Evolutionary conservation across 2,329 filamentous ascomycete species (phyloP).

Genomic region (Macrophomina tecta): DNA sequence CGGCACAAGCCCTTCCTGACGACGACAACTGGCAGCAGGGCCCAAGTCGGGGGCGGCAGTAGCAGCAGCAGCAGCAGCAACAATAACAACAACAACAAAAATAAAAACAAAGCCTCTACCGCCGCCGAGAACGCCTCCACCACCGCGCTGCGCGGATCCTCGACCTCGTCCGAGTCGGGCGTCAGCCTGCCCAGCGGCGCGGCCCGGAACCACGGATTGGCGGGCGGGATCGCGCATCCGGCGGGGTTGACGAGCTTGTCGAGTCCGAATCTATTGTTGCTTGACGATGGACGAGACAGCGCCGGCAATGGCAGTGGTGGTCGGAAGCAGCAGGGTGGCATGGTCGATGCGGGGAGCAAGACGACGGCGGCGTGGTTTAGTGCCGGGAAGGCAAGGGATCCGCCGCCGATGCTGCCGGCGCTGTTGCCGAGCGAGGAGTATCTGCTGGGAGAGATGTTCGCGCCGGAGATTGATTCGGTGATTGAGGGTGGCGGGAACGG

Average conservation of each 20-base stretch:
- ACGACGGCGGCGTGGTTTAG: background rate
- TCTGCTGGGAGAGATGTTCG: background rate
- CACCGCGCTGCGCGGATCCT: background rate
- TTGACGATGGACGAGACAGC: too few species aligned
- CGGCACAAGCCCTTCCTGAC: background rate
- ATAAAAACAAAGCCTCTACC: background rate
- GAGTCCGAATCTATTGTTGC: background rate
- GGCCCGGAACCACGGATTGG: background rate
- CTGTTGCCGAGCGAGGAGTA: background rate
- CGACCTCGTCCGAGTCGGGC: constrained; percentile 13
- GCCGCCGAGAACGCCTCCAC: background rate
- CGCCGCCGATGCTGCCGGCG: constrained; percentile 1
- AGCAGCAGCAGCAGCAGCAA: too few species aligned
- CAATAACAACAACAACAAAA: too few species aligned
- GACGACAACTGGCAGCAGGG: too few species aligned
- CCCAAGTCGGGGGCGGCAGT: too few species aligned
- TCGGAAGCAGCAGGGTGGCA: background rate
- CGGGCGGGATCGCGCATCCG: background rate
- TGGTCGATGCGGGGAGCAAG: background rate
- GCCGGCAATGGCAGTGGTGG: background rate
- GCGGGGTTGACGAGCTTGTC: background rate
- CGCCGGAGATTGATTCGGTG: background rate
- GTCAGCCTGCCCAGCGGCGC: background rate
- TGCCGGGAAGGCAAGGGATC: background rate
- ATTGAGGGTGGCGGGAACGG: background rate